phyloP scores from a whole-genome alignment of 2,329 filamentous ascomycete species.

The Exophiala bonariae region DNA sequence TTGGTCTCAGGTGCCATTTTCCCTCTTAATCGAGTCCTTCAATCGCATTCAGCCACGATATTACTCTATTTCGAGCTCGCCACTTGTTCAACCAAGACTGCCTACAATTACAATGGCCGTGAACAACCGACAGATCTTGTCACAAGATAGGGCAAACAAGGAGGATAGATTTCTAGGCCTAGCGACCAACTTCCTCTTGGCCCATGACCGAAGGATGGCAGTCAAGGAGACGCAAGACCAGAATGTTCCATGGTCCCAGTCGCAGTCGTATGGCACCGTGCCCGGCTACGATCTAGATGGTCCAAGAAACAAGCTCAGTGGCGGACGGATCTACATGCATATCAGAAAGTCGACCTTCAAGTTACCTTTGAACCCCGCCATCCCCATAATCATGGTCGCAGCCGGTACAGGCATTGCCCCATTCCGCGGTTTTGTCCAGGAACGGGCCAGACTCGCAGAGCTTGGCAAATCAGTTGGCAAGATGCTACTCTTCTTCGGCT shows the following conservation, averaged over 20 bases:
- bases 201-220: too few relatives aligned
- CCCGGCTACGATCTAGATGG: conserved; percentile 21
- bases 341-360: conserved; percentile 23
- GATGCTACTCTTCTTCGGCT: conserved; percentile 25
- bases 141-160: conserved; percentile 37
- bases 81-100: too few relatives aligned
- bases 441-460: conserved; percentile 15
- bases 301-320: conserved; percentile 1
- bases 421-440: conserved; percentile 28
- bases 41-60: too few relatives aligned
- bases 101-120: too few relatives aligned
- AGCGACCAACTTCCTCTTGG: too few relatives aligned
- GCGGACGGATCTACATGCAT: neutral
- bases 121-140: conserved; percentile 36
- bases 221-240: too few relatives aligned
- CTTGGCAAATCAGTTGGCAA: conserved; percentile 7
- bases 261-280: conserved; percentile 45
- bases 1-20: too few relatives aligned
- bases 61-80: too few relatives aligned
- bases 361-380: conserved; percentile 24
- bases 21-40: too few relatives aligned
- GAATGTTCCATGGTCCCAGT: too few relatives aligned
- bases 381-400: conserved; percentile 29
- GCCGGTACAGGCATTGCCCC: conserved; percentile 31
- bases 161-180: too few relatives aligned